These are phyloP conservation scores for Wickerhamomyces kurtzmanii DNA, from an alignment of 805 yeast species.

Conservation along the genomic window DNA sequence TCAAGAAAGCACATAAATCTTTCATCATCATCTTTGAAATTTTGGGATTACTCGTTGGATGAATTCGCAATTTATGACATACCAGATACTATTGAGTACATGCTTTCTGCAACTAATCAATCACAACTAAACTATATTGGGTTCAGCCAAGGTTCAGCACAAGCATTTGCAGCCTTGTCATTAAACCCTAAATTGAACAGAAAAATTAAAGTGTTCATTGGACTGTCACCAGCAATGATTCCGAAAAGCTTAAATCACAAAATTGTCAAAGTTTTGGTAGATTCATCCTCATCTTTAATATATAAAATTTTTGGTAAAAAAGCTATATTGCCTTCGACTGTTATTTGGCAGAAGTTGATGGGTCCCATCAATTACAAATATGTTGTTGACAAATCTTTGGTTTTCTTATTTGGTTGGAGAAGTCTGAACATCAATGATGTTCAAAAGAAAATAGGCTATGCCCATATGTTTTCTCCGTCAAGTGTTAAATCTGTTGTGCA, in stretches of 20 bases:
- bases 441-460: constrained; percentile 66
- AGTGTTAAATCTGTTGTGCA: constrained; percentile 77
- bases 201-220: constrained; percentile 52
- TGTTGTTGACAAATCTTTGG: constrained; percentile 55
- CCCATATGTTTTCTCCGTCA: constrained; percentile 73
- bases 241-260: constrained; percentile 78
- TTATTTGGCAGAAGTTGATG: constrained; percentile 68
- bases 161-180: constrained; percentile 77
- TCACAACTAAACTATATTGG: constrained; percentile 61
- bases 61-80: constrained; percentile 89
- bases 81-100: constrained; percentile 72
- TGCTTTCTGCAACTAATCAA: constrained; percentile 40
- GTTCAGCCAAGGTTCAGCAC: constrained; percentile 92
- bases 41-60: constrained; percentile 89
- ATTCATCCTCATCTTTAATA: constrained; percentile 66
- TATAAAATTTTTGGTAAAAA: constrained; percentile 64
- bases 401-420: constrained; percentile 60
- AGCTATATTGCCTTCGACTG: constrained; percentile 61
- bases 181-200: constrained; percentile 52
- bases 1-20: constrained; percentile 27
- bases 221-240: constrained; percentile 89
- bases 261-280: constrained; percentile 63
- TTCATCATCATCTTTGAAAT: constrained; percentile 26
- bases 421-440: constrained; percentile 51
- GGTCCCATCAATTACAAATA: constrained; percentile 63